phyloP scores from a whole-genome alignment of 164 flowering plant genomes.

The Chloranthus sessilifolius region DNA sequence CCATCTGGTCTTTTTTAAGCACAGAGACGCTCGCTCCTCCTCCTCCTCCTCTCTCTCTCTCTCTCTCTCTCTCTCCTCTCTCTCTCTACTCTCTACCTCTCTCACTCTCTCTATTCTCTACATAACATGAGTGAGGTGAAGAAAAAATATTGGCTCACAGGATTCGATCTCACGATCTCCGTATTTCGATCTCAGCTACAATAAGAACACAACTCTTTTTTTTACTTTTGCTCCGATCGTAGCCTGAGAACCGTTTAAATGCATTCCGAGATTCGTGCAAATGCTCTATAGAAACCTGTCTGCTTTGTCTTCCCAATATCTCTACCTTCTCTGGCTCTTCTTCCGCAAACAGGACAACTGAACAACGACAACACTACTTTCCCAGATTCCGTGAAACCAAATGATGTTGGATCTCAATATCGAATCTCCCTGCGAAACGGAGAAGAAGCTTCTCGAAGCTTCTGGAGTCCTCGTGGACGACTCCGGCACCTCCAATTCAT shows the following conservation, averaged over 20 bases:
- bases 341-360: constrained; percentile 2
- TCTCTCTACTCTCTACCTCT: background rate
- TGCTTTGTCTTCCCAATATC: constrained; percentile 4
- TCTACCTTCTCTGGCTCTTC: constrained; percentile 11
- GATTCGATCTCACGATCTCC: too few relatives aligned
- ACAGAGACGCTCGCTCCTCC: constrained; percentile 3
- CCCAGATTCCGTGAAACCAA: background rate
- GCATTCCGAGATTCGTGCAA: background rate
- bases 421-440: constrained; percentile 9
- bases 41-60: constrained; percentile 2
- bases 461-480: constrained; percentile 41
- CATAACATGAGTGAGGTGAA: too few relatives aligned
- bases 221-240: too few relatives aligned
- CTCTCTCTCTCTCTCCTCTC: background rate
- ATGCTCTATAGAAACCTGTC: constrained; percentile 13
- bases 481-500: constrained; percentile 59
- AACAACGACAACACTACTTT: too few relatives aligned
- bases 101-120: too few relatives aligned
- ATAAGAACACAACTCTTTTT: too few relatives aligned
- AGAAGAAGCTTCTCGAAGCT: constrained; percentile 18
- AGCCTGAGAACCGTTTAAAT: too few relatives aligned
- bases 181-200: too few relatives aligned
- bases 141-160: too few relatives aligned
- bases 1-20: constrained; percentile 16
- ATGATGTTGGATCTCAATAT: constrained; percentile 45